Evolutionary conservation across 192 early-diverging fungal genomes (phyloP), one percentile per base, ranked within the genome.

Genomic region (Phycomyces nitens): DNA sequence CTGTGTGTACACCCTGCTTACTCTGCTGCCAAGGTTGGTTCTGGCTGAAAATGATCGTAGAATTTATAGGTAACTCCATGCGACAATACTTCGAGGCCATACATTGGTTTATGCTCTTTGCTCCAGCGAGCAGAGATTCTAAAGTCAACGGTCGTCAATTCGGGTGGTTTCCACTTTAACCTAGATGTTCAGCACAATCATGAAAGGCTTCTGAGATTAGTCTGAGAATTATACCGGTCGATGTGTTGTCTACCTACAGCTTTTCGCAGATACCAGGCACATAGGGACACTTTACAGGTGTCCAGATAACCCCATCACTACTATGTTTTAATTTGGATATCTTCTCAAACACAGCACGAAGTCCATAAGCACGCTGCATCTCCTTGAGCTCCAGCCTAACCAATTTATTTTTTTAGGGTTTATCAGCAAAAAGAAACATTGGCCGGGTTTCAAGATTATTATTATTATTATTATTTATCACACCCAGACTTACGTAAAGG

Each of bases 221-320:
- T n/a, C 1, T 52, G 49, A 39, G 50, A n/a, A 20, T 26, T 53
- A 8, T 26, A 38, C 18, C 20, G 38, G 29, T 23, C 16, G 12
- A 16, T 53, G 10, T 22, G 3, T 47, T 55, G 21, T 21, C 42
- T 39, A 60, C 75, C 64, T 80, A 89, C 84, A 86, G 39, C 39
- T 79, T 78, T 34, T 71, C 69, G 56, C 78, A 83, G 10, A 55
- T 66, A 16, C 85, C 85, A 18, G 81, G 57, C 12, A 75, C 65
- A 60, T 86, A 86, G 7, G 85, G 80, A 22, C 67, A 77, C 44
- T 73, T 77, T 1, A 84, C 82, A 44, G 87, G 84, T 3, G 85
- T 88, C 73, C 89, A 92, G 34, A 92, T 84, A 21, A 92, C 66
- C 0, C 89, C 88, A 44, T 92, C 88, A 18, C 76, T 85, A 53